Evolutionary conservation across 148 eudicot genomes (phyloP).

Genomic region (Rhododendron ovatum): DNA sequence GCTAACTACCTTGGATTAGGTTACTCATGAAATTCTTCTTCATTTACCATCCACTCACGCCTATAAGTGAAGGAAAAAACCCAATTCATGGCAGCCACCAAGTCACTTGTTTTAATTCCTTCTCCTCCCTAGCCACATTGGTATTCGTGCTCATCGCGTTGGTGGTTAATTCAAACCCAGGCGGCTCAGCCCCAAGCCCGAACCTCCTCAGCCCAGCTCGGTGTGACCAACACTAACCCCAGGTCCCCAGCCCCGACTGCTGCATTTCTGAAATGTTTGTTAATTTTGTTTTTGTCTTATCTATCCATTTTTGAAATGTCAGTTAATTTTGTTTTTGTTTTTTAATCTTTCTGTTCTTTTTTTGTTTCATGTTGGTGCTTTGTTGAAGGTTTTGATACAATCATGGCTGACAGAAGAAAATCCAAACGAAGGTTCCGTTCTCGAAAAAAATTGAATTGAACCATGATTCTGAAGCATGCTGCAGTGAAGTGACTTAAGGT

Average conservation of each 20-base stretch:
- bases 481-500: too few relatives aligned
- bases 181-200: conserved; percentile 10
- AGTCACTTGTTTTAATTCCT: conserved; percentile 10
- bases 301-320: too few relatives aligned
- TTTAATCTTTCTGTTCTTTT: too few relatives aligned
- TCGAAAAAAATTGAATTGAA: too few relatives aligned
- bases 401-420: conserved; percentile 44
- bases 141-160: too few relatives aligned
- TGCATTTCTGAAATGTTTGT: too few relatives aligned
- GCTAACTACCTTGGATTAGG: conserved; percentile 18
- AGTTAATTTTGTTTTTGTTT: too few relatives aligned
- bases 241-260: too few relatives aligned
- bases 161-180: background rate
- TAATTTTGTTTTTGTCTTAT: too few relatives aligned
- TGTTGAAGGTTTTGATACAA: conserved; percentile 5
- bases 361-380: background rate
- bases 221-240: background rate
- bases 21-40: conserved; percentile 22
- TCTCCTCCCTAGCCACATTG: conserved; percentile 1
- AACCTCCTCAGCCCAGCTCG: conserved; percentile 35
- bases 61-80: conserved; percentile 7
- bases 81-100: conserved; percentile 13
- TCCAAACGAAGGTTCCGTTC: conserved; percentile 1
- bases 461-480: too few relatives aligned
- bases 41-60: background rate